Evolutionary conservation across 768 basidiomycete genomes (phyloP), one percentile per base, ranked within the genome.

Genomic region (Boletus pseudo-olivaceus): DNA sequence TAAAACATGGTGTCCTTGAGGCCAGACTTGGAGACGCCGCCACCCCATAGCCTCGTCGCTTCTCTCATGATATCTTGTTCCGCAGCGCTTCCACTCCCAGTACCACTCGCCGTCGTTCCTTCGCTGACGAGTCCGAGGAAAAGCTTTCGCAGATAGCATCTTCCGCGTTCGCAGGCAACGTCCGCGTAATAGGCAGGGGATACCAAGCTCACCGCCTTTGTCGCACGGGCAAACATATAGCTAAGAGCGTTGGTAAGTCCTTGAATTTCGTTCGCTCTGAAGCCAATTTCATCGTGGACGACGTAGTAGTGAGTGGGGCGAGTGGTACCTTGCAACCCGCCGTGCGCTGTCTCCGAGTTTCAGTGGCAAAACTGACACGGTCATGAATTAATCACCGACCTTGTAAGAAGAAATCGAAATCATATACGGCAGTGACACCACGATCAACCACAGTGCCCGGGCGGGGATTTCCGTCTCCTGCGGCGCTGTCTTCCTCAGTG

Each of bases 1-100:
- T 90, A 90, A 62, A 80, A 90, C 88, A 90, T 90, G 0, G 84
- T 84, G 35, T 87, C 78, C 70, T 81, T 86, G 64, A 90, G 66
- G 7, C 61, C 66, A 0, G 60, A 30, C 3, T 76, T 79, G 15
- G 65, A 58, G 15, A 87, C 83, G 1, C 86, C 88, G 4, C 64
- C 65, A 17, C 68, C 66, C 90, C 90, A 93, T 39, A 78, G 49
- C 15, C 47, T 62, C 49, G 62, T 41, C 1, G 88, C 90, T 63
- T 87, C 86, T 15, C 63, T 64, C 58, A 74, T 72, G 14, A 85
- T 76, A 27, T 76, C 73, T 38, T 82, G 76, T 20, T 84, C 83
- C 0, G 70, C 54, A 2, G 69, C 65, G 35, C 73, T 78, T 3
- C 72, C 66, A 32, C 73, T 72, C 14, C 67, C 65, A 20, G 70